Evolutionary conservation across 192 early-diverging fungal species (phyloP), one percentile per base, ranked within the genome.

Genomic region (Powellomyces hirtus): DNA sequence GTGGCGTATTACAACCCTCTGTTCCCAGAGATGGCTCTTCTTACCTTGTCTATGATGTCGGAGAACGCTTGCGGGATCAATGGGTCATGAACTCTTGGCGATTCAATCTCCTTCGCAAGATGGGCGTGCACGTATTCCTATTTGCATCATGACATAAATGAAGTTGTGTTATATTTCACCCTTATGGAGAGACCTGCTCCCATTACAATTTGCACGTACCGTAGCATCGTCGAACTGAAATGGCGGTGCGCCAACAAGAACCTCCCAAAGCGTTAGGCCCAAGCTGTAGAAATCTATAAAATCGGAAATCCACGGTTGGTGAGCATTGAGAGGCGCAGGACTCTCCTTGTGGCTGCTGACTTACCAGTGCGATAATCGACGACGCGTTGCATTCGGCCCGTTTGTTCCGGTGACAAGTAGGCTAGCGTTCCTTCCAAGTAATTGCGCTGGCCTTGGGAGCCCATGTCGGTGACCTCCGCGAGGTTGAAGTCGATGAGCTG

Each of bases 351-450:
- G 40, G 40, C 18, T n/a, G n/a, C n/a, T 7, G 40, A 18, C 59
- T 52, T 49, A 77, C 74, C 74, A 30, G 79, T 75, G 24, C 82
- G 66, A 66, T 79, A 76, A 51, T 81, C 79, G 4, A 80, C 59
- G 8, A 69, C 55, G 29, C 68, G 38, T 5, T 81, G 68, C 45
- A 75, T 68, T 49, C 82, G 40, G 8, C 82, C 82, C 22, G 82
- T 84, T 75, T 84, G 82, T 62, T 84, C 82, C 71, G 82, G 82
- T 16, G 79, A 79, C 46, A 84, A 46, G 61, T 84, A 84, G 0
- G 76, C 68, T 34, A 81, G 44, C 6, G 79, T 78, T 45, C 79
- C 79, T 51, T 78, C 61, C 33, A 81, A 29, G 27, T 68, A 70
- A 35, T 69, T 76, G 22, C 62, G 46, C n/a, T 74, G 71, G 2